Evolutionary conservation across 768 basidiomycete genomes (phyloP).

Genomic region (Clathrus columnatus): DNA sequence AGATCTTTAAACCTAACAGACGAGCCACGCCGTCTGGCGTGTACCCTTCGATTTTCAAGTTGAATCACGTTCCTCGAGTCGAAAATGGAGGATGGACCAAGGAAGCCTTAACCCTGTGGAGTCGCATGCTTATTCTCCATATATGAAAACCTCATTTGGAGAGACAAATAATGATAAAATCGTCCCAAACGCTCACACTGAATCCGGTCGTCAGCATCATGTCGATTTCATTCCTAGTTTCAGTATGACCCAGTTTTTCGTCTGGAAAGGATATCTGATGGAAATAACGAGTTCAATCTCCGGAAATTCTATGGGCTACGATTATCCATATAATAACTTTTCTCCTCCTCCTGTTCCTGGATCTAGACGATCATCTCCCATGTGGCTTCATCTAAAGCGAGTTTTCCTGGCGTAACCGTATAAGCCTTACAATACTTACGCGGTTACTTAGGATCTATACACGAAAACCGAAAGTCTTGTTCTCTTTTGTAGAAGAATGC

Average conservation of each 20-base stretch:
- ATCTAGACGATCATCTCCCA: not conserved
- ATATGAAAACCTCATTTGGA: not conserved
- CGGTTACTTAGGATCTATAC: constrained; percentile 33
- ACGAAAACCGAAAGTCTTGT: constrained; percentile 32
- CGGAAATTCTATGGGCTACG: not conserved
- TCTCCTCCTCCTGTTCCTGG: not conserved
- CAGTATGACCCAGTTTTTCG: constrained; percentile 32
- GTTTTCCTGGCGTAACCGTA: not conserved
- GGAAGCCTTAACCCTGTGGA: not conserved
- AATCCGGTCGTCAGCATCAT: constrained; percentile 14
- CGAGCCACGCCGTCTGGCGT: constrained; percentile 36
- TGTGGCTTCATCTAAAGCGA: not conserved
- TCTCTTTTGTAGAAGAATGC: constrained; percentile 35
- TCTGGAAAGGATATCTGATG: constrained; percentile 35
- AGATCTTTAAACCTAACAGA: constrained; percentile 19
- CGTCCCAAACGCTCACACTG: not conserved
- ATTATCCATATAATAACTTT: not conserved
- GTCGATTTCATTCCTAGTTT: constrained; percentile 38
- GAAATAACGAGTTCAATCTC: constrained; percentile 16
- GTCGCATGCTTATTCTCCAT: not conserved
- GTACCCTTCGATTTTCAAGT: constrained; percentile 34
- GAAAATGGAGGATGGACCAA: constrained; percentile 30
- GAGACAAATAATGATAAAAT: not conserved
- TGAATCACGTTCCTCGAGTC: constrained; percentile 29
- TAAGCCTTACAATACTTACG: not conserved